Evolutionary conservation across 139 green algal species (phyloP).

Genomic region (Pseudopediastrum boryanum): DNA sequence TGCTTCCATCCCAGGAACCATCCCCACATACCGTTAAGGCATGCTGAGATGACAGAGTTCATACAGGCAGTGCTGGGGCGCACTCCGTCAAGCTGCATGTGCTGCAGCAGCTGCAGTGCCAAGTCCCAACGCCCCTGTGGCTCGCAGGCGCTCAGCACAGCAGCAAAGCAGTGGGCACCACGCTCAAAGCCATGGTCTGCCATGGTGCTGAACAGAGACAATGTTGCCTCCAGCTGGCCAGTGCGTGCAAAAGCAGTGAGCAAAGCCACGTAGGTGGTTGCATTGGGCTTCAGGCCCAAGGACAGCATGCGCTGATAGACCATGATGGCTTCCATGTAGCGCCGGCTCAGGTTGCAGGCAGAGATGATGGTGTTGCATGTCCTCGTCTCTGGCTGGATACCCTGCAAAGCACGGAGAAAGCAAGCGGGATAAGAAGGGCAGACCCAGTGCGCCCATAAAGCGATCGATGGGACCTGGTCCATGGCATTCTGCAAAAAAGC

Average conservation of each 20-base stretch:
- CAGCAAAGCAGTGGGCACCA: conserved; percentile 33
- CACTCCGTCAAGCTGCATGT: conserved; percentile 72
- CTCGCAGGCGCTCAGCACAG: conserved; percentile 66
- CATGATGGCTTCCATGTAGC: conserved; percentile 52
- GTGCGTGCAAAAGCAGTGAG: conserved; percentile 56
- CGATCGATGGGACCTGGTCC: neutral
- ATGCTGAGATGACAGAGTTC: conserved; percentile 36
- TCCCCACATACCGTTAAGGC: conserved; percentile 17
- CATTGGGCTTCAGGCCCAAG: conserved; percentile 58
- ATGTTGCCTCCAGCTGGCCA: conserved; percentile 67
- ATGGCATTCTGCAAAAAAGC: neutral
- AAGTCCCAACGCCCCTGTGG: conserved; percentile 61
- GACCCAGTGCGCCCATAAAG: too few relatives aligned
- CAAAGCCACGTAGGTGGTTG: conserved; percentile 75
- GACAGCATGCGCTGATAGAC: conserved; percentile 59
- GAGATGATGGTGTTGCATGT: conserved; percentile 81
- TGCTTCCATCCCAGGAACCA: conserved; percentile 60
- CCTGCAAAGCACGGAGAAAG: conserved; percentile 23
- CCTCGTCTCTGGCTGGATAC: conserved; percentile 66
- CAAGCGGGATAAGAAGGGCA: too few relatives aligned
- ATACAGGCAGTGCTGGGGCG: conserved; percentile 37
- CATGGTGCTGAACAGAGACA: conserved; percentile 76
- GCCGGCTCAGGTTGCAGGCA: conserved; percentile 68
- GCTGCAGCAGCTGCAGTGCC: conserved; percentile 70
- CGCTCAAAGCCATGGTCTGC: conserved; percentile 38